Evolutionary conservation across 768 basidiomycete genomes (phyloP).

Genomic region (Kwoniella mangroviensis): DNA sequence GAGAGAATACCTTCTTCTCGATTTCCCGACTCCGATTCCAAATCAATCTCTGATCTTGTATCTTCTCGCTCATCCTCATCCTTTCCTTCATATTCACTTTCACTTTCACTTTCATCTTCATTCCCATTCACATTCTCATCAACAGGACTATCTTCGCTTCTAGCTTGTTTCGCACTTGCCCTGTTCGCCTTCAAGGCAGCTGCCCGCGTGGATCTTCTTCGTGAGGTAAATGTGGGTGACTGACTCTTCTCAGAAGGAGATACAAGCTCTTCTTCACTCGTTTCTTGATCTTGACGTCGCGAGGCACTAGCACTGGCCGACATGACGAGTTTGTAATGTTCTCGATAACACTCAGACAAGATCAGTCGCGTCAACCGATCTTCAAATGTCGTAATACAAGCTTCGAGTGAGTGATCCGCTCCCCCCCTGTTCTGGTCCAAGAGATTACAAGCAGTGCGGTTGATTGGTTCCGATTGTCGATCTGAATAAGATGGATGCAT

Average conservation of each 20-base stretch:
- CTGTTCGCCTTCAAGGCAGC: background rate
- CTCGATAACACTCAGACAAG: background rate
- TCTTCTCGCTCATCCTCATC: slow-evolving; percentile 10
- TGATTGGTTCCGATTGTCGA: too few species aligned
- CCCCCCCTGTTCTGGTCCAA: background rate
- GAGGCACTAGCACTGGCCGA: background rate
- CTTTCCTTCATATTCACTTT: background rate
- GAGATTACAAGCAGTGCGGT: too few species aligned
- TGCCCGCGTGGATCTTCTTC: background rate
- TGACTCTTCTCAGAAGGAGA: background rate
- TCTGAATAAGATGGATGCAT: background rate
- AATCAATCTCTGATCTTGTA: background rate
- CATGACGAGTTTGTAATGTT: slow-evolving; percentile 7
- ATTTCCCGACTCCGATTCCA: background rate
- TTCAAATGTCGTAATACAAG: background rate
- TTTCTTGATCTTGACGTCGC: background rate
- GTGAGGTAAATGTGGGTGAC: background rate
- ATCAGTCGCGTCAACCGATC: slow-evolving; percentile 9
- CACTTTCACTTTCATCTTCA: slow-evolving; percentile 1
- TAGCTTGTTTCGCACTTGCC: slow-evolving; percentile 2
- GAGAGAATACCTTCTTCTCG: background rate
- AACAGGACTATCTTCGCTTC: background rate
- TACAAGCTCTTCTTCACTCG: slow-evolving; percentile 4
- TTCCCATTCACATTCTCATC: background rate
- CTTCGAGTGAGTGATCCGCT: background rate